These are phyloP conservation scores for Balamuthia mandrillaris DNA, from an alignment of 208 protist genomes.

Conservation along the genomic window DNA sequence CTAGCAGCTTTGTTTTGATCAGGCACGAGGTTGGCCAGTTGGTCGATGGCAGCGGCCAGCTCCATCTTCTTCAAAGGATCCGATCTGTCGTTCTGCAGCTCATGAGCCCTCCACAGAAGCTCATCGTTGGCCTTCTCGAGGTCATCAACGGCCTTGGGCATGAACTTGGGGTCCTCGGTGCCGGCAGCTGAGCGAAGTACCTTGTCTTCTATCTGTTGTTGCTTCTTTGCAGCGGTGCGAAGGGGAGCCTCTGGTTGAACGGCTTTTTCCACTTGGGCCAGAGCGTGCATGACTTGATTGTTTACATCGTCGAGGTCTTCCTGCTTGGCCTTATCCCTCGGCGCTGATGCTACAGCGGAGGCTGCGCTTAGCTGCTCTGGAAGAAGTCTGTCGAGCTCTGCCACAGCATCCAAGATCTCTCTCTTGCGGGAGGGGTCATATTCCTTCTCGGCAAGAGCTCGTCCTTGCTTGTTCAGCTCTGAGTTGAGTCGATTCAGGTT, in stretches of 20 bases:
- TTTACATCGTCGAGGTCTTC: background rate
- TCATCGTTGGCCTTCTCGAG: background rate
- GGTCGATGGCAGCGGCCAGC: background rate
- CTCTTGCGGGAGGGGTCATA: background rate
- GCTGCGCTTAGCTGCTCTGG: background rate
- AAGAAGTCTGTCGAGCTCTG: constrained; percentile 14
- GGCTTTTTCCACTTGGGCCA: background rate
- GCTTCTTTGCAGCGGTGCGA: background rate
- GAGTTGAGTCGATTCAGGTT: background rate
- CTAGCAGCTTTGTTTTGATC: constrained; percentile 4
- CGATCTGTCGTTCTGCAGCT: background rate
- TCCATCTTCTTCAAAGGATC: constrained; percentile 26
- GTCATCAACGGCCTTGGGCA: no score
- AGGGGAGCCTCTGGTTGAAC: background rate
- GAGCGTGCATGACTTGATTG: background rate
- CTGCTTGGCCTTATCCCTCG: background rate
- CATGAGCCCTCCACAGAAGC: background rate
- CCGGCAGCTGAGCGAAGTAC: no score
- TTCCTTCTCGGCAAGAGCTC: background rate
- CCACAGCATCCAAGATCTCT: constrained; percentile 11
- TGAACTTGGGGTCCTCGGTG: no score
- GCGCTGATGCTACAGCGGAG: background rate
- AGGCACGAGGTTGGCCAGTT: background rate
- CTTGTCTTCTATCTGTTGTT: no score
- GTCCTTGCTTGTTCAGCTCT: constrained; percentile 13